Base-by-base conservation (phyloP, 2,329 filamentous ascomycete genomes). In the Torrubiellomyces zombiae region DNA sequence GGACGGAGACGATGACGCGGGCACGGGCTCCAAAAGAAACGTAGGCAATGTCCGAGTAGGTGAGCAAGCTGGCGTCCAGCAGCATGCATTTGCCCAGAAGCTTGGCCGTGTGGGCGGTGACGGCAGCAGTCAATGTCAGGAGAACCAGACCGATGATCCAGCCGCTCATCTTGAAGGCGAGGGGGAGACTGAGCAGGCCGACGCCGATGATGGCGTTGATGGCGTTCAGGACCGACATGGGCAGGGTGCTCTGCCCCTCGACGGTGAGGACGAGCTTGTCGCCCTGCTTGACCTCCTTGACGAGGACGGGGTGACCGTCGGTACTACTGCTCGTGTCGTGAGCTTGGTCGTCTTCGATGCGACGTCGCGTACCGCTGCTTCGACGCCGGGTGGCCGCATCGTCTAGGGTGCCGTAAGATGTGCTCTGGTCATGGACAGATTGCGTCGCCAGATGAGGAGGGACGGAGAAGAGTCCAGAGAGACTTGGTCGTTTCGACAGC, bases 171-270 rank as follows among this genome's bases (percentile, higher is more conserved):
- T 75, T 81, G 40, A 95, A 60, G 5, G 80, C 86, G 43, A 95
- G 64, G 5, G 86, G 89, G 27, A 98, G 58, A 48, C 81, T 91
- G 25, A 98, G 62, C 16, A 98, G 56, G 1, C 86, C 86, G 16
- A 98, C 75, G 10, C 85, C 85, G 32, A 94, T 86, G 30, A 94
- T 57, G 25, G 91, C 81, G 34, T 93, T 93, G 45, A 86, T 86
- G 3, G 82, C 91, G 52, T 98, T 98, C 60, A 95, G 92, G 33
- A 94, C 67, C 6, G 86, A 95, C 55, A 95, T 86, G 1, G 83
- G 83, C 10, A 95, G 61, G 1, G 86, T 98, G n/a, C 82, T 92
- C 54, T 91, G 83, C 19, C 86, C 86, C 32, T 92, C 77, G 3
- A 93, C 74, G 3, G 86, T 67, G 38, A 86, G 67, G 28, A 93